Percentiles rank a stretch among this genome's conserved stretches.
These are phyloP conservation scores for Arabis hirsuta DNA, from an alignment of 345 rosid genomes.

Conservation along the genomic window DNA sequence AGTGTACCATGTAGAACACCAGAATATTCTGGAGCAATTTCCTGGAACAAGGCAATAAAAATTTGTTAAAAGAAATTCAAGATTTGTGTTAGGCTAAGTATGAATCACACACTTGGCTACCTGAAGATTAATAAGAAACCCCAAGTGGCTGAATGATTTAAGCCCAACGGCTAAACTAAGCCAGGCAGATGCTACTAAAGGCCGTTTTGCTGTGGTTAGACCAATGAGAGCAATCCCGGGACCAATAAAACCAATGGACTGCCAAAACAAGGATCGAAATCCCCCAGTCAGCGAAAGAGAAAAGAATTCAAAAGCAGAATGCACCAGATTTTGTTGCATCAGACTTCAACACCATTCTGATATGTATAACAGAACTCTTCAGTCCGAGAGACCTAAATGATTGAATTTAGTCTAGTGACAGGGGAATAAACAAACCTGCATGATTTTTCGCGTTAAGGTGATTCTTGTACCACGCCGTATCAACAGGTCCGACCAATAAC, in stretches of 20 bases:
- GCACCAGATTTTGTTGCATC: slow-evolving; percentile 4
- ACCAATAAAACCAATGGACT: slow-evolving; percentile 92
- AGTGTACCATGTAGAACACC: slow-evolving; percentile 88
- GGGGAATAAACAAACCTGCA: slow-evolving; percentile 68
- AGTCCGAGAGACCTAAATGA: neutral
- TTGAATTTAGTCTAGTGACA: slow-evolving; percentile 14
- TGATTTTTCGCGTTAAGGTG: slow-evolving; percentile 83
- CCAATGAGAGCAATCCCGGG: slow-evolving; percentile 84
- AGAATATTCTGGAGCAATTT: slow-evolving; percentile 85
- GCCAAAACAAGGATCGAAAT: slow-evolving; percentile 44
- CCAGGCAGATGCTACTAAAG: slow-evolving; percentile 87
- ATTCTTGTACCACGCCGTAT: slow-evolving; percentile 74
- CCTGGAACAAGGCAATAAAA: slow-evolving; percentile 56
- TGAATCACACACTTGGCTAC: slow-evolving; percentile 42
- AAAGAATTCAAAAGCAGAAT: neutral
- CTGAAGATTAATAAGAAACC: slow-evolving; percentile 97
- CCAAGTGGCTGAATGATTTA: slow-evolving; percentile 93
- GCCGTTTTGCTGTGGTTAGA: slow-evolving; percentile 72
- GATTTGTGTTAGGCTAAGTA: neutral
- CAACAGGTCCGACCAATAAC: slow-evolving; percentile 76
- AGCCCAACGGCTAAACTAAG: slow-evolving; percentile 88
- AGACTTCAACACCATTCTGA: slow-evolving; percentile 4
- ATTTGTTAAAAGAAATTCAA: slow-evolving; percentile 29
- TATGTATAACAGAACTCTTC: slow-evolving; percentile 15
- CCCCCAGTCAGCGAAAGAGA: slow-evolving; percentile 8